Evolutionary conservation across 164 flowering plant genomes (phyloP), one percentile per base, ranked within the genome.

Genomic region (Vitis riparia): DNA sequence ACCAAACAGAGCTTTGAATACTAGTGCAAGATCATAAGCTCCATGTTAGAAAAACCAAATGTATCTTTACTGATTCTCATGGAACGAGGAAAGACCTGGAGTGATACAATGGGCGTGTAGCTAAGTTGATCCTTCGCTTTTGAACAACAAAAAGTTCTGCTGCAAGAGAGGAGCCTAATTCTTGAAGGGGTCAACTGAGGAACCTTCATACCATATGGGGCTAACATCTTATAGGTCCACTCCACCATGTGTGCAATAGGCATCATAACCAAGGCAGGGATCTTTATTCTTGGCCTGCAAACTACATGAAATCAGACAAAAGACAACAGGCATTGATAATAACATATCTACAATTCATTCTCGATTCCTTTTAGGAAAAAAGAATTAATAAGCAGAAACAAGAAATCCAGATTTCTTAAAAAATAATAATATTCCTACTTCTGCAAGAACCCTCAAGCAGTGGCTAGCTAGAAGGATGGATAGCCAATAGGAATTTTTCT

Each of bases 121-220:
- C 95, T 93, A 76, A 96, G 83, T 52, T 73, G 86, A 44, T 89
- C 93, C 75, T 87, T 91, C 63, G 99, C 99, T 82, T 91, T 96
- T 59, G 95, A 87, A 76, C 88, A 84, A 79, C 79, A 79, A 71
- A 88, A 96, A 68, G 97, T 82, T 82, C 97, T 83, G 85, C 75
- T 87, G 78, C 88, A 74, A 60, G 98, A 80, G 50, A 92, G 88
- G 56, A 93, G 93, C 71, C 95, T 86, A 62, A 96, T 72, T 84
- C 98, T 88, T 60, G 98, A 93, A 64, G 99, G 99, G 72, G 91
- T 96, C 82, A 93, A 76, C 80, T 96, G 99, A 51, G 99, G 99
- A 70, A 92, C 97, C 68, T 74, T 80, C 98, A 96, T 96, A 51
- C 99, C 97, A 74, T 87, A 92, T 30, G 91, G 91, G 11, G 89